Conservation (phyloP, 257 asterid species). For the Oldenlandia corymbosa region DNA sequence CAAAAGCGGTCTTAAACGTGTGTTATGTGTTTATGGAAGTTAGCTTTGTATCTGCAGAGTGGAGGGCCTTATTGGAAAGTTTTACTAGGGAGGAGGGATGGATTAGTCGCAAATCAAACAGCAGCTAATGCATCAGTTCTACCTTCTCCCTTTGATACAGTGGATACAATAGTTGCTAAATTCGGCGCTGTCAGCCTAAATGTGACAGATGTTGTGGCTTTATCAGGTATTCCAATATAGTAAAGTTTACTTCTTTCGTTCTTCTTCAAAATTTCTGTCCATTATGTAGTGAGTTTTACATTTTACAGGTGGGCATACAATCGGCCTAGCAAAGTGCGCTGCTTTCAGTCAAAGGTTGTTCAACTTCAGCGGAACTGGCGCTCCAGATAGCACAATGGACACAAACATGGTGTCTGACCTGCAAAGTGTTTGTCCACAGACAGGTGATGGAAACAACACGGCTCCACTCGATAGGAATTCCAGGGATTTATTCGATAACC, state of each 20-base stretch:
- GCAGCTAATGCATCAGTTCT: conserved; percentile 47
- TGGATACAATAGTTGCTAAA: conserved; percentile 39
- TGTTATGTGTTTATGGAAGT: no score
- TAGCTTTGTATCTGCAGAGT: conserved; percentile 35
- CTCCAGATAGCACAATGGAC: conserved; percentile 61
- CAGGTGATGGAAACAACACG: conserved; percentile 58
- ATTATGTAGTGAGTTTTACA: neutral
- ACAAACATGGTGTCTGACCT: conserved; percentile 34
- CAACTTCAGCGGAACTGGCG: conserved; percentile 64
- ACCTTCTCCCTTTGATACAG: conserved; percentile 64
- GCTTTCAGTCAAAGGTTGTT: conserved; percentile 51
- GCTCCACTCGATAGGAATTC: conserved; percentile 56
- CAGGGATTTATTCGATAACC: conserved; percentile 61
- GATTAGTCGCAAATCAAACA: conserved; percentile 50
- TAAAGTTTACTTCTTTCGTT: neutral
- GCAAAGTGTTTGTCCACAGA: conserved; percentile 42
- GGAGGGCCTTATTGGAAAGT: conserved; percentile 84
- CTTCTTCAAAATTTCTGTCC: neutral
- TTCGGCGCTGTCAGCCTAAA: conserved; percentile 53
- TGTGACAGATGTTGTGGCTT: conserved; percentile 55
- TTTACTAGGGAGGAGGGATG: conserved; percentile 77
- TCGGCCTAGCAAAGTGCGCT: conserved; percentile 57
- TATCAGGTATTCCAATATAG: conserved; percentile 43
- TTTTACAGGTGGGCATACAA: conserved; percentile 60
- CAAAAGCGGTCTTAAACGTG: no score